Evolutionary conservation across 352 stramenopile genomes (phyloP).

Genomic region (Pseudoperonospora humuli): DNA sequence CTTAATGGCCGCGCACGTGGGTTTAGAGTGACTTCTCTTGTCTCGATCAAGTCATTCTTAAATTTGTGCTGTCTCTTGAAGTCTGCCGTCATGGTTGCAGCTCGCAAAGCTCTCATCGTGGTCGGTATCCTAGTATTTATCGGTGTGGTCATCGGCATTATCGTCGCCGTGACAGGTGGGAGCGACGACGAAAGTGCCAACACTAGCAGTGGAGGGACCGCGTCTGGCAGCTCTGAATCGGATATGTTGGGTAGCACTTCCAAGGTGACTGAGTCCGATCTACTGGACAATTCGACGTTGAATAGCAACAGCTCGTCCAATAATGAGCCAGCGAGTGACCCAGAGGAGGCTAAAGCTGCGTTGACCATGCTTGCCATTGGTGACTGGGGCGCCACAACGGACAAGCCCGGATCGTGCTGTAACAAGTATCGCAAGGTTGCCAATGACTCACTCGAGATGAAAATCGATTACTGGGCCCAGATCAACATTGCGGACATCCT

Average conservation of each 20-base stretch:
- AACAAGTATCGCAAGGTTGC: constrained; percentile 84
- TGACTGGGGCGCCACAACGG: constrained; percentile 79
- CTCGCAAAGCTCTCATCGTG: constrained; percentile 59
- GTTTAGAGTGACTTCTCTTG: too few relatives aligned
- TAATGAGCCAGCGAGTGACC: constrained; percentile 52
- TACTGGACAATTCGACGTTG: constrained; percentile 28
- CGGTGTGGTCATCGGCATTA: constrained; percentile 49
- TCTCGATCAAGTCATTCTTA: too few relatives aligned
- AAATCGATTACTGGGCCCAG: constrained; percentile 84
- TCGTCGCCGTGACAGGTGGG: constrained; percentile 49
- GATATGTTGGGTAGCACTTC: constrained; percentile 7
- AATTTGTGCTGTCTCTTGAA: too few relatives aligned
- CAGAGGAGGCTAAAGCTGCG: constrained; percentile 38
- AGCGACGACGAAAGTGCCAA: constrained; percentile 26
- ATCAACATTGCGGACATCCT: constrained; percentile 81
- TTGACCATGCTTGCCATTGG: constrained; percentile 83
- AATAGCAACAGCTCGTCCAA: constrained; percentile 19
- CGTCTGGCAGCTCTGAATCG: constrained; percentile 9
- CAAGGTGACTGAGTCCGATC: constrained; percentile 42
- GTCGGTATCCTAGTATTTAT: constrained; percentile 63
- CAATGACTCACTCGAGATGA: constrained; percentile 74
- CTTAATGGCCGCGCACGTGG: too few relatives aligned
- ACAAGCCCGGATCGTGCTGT: constrained; percentile 83
- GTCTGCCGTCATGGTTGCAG: constrained; percentile 30
- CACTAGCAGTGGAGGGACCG: constrained; percentile 15